Evolutionary conservation across 805 yeast species (phyloP).

Genomic region (Hanseniaspora mollemarum): DNA sequence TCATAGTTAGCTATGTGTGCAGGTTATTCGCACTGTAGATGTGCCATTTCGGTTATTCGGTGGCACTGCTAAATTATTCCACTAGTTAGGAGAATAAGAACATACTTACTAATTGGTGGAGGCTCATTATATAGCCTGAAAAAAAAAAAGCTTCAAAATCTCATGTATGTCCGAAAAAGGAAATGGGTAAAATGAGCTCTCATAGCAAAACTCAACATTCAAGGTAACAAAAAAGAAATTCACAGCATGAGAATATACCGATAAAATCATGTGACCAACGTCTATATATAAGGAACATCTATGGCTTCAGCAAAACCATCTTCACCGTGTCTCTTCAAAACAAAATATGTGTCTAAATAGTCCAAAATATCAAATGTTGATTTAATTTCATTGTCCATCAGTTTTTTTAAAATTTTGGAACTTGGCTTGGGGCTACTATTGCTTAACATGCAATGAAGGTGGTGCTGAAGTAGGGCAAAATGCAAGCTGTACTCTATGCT

Average conservation of each 20-base stretch:
- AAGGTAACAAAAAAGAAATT: too few species aligned
- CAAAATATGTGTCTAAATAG: conserved; percentile 67
- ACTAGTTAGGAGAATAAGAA: too few species aligned
- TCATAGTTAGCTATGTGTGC: too few species aligned
- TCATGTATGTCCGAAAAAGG: conserved; percentile 19
- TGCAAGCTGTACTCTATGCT: conserved; percentile 63
- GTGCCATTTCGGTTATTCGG: too few species aligned
- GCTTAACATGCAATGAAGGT: conserved; percentile 75
- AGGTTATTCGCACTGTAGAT: too few species aligned
- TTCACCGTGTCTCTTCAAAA: conserved; percentile 56
- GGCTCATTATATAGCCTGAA: too few species aligned
- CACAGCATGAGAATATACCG: too few species aligned
- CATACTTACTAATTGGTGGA: too few species aligned
- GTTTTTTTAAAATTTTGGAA: conserved; percentile 40
- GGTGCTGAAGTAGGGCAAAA: conserved; percentile 75
- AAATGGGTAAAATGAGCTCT: not conserved
- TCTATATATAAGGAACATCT: conserved; percentile 35
- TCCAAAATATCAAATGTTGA: conserved; percentile 57
- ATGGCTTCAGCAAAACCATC: conserved; percentile 49
- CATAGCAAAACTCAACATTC: too few species aligned
- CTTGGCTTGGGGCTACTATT: conserved; percentile 38
- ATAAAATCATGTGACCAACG: too few species aligned
- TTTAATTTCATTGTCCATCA: conserved; percentile 45
- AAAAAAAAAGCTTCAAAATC: conserved; percentile 8
- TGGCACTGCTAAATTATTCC: too few species aligned